Evolutionary conservation across 352 stramenopile genomes (phyloP).

Genomic region (Pythium aphanidermatum): DNA sequence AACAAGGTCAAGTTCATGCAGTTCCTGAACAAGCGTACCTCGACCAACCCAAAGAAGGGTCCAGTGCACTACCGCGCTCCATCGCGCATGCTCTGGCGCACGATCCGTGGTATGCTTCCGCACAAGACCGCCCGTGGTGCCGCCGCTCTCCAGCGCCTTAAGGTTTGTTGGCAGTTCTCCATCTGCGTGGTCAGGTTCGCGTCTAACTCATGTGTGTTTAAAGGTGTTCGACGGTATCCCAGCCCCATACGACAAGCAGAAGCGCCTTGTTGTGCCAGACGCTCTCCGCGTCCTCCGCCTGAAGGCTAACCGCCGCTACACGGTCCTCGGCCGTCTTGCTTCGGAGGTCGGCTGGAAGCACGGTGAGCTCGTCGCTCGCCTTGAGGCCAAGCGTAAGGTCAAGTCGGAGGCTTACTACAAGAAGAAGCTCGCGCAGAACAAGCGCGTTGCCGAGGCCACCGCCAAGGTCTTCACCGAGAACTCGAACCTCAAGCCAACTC

Average conservation of each 20-base stretch:
- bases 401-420: conserved; percentile 97
- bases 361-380: conserved; percentile 89
- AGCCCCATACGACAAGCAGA: conserved; percentile 98
- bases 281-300: conserved; percentile 93
- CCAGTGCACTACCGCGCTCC: conserved; percentile 98
- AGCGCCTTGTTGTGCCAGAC: conserved; percentile 97
- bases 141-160: conserved; percentile 93
- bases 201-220: neutral
- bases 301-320: conserved; percentile 93
- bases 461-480: conserved; percentile 88
- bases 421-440: conserved; percentile 92
- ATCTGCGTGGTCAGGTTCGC: neutral
- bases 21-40: conserved; percentile 98
- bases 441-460: conserved; percentile 83
- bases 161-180: conserved; percentile 33
- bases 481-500: conserved; percentile 80
- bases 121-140: conserved; percentile 98
- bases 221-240: conserved; percentile 98
- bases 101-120: conserved; percentile 97
- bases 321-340: conserved; percentile 92
- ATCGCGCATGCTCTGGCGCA: conserved; percentile 90
- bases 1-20: conserved; percentile 98
- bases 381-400: conserved; percentile 93
- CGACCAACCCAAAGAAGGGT: conserved; percentile 97
- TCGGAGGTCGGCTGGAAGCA: conserved; percentile 97